Percentiles rank a stretch among this genome's conserved stretches.
Conservation (phyloP, 2,329 filamentous ascomycete genomes). For the Alternaria solani region DNA sequence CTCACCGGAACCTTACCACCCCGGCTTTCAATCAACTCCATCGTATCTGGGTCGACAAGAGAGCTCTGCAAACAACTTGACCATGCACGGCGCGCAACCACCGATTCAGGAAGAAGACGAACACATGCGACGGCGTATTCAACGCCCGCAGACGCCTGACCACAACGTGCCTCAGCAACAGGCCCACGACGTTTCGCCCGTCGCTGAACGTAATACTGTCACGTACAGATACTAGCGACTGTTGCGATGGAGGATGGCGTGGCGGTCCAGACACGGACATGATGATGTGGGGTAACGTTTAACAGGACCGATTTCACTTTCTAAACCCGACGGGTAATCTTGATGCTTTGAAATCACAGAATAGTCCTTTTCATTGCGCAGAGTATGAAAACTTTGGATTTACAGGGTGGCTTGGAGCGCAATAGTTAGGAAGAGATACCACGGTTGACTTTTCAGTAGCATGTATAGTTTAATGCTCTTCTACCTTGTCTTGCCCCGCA, state of each 20-base stretch:
- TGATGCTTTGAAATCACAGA: slow-evolving; percentile 16
- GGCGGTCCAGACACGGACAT: slow-evolving; percentile 18
- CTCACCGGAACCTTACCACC: slow-evolving; percentile 41
- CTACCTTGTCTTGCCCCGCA: slow-evolving; percentile 16
- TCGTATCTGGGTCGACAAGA: slow-evolving; percentile 56
- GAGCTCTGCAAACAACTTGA: slow-evolving; percentile 54
- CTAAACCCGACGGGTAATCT: slow-evolving; percentile 6
- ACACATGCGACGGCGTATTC: slow-evolving; percentile 31
- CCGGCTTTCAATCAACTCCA: slow-evolving; percentile 50
- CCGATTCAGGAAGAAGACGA: slow-evolving; percentile 39
- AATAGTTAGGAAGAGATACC: slow-evolving; percentile 21
- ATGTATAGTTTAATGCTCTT: background rate
- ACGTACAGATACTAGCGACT: slow-evolving; percentile 47
- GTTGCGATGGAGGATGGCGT: slow-evolving; percentile 12
- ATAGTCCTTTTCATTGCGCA: background rate
- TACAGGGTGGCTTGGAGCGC: slow-evolving; percentile 1
- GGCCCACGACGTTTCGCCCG: slow-evolving; percentile 45
- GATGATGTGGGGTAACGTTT: slow-evolving; percentile 22
- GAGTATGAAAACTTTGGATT: background rate
- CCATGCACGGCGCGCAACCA: slow-evolving; percentile 56
- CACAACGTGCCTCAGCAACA: slow-evolving; percentile 20
- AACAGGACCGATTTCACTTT: slow-evolving; percentile 3
- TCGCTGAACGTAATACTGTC: slow-evolving; percentile 48
- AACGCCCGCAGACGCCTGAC: slow-evolving; percentile 40
- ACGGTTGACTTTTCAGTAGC: slow-evolving; percentile 3